phyloP scores from a whole-genome alignment of 306 rosid species.

The Macrotyloma uniflorum region DNA sequence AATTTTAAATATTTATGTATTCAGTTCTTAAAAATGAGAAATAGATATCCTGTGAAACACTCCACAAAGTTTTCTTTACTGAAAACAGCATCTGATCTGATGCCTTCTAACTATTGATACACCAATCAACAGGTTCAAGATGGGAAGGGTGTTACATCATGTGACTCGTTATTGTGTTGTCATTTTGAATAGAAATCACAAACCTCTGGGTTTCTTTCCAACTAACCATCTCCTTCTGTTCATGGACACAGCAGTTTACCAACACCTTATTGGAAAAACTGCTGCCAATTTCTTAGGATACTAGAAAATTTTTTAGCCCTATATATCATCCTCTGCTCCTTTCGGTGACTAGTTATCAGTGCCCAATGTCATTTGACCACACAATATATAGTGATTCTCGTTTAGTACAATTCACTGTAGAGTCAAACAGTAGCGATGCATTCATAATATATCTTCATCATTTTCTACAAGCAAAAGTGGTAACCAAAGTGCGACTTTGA shows the following conservation, averaged over 20 bases:
- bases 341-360: constrained; percentile 42
- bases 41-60: constrained; percentile 15
- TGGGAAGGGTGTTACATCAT: constrained; percentile 40
- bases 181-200: constrained; percentile 38
- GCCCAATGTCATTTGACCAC: constrained; percentile 27
- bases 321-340: constrained; percentile 26
- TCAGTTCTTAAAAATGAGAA: constrained; percentile 34
- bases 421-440: constrained; percentile 26
- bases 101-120: constrained; percentile 34
- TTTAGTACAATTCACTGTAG: neutral
- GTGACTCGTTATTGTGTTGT: constrained; percentile 40
- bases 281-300: constrained; percentile 11
- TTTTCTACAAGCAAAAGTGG: neutral
- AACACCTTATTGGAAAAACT: constrained; percentile 33
- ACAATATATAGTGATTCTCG: constrained; percentile 1
- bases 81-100: constrained; percentile 34
- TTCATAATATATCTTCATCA: neutral
- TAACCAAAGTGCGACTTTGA: neutral
- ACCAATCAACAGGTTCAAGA: constrained; percentile 32
- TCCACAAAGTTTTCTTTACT: constrained; percentile 31
- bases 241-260: constrained; percentile 26
- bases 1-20: no score
- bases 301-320: neutral
- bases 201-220: constrained; percentile 26
- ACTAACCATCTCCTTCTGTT: constrained; percentile 20